A percentile compares a stretch with the other conserved stretches of the same genome.
phyloP scores from a whole-genome alignment of 2,329 filamentous ascomycete species.

The Teratosphaeria zuluensis region DNA sequence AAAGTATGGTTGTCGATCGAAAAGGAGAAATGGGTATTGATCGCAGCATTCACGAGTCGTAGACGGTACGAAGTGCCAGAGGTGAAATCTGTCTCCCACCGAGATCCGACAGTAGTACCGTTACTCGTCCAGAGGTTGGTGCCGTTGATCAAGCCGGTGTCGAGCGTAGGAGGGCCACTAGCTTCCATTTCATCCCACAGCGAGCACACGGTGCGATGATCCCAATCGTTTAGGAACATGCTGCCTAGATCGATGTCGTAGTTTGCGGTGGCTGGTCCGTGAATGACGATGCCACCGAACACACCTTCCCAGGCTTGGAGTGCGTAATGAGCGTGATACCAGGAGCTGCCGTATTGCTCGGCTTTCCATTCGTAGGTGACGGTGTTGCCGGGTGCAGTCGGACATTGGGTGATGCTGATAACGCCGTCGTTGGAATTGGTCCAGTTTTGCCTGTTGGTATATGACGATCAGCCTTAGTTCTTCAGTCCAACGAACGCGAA shows the following conservation, averaged over 20 bases:
- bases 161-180: slow-evolving; percentile 20
- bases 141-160: slow-evolving; percentile 23
- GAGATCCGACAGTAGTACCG: slow-evolving; percentile 10
- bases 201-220: slow-evolving; percentile 16
- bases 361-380: slow-evolving; percentile 32
- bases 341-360: slow-evolving; percentile 27
- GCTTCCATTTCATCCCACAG: slow-evolving; percentile 17
- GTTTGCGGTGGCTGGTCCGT: slow-evolving; percentile 27
- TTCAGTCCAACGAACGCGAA: background rate
- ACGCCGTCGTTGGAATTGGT: slow-evolving; percentile 45
- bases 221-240: slow-evolving; percentile 33
- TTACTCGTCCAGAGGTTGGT: slow-evolving; percentile 12
- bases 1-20: slow-evolving; percentile 33
- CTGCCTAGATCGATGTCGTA: slow-evolving; percentile 32
- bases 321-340: slow-evolving; percentile 36
- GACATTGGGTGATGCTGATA: slow-evolving; percentile 51
- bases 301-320: slow-evolving; percentile 34
- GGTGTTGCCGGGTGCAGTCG: slow-evolving; percentile 49
- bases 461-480: background rate
- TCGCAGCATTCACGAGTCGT: slow-evolving; percentile 32
- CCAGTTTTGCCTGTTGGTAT: slow-evolving; percentile 31
- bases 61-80: slow-evolving; percentile 33
- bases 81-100: slow-evolving; percentile 18
- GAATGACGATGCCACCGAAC: slow-evolving; percentile 29
- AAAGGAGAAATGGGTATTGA: slow-evolving; percentile 29